Evolutionary conservation across 2,329 filamentous ascomycete genomes (phyloP).

Genomic region (Ceratocystis colombiana): DNA sequence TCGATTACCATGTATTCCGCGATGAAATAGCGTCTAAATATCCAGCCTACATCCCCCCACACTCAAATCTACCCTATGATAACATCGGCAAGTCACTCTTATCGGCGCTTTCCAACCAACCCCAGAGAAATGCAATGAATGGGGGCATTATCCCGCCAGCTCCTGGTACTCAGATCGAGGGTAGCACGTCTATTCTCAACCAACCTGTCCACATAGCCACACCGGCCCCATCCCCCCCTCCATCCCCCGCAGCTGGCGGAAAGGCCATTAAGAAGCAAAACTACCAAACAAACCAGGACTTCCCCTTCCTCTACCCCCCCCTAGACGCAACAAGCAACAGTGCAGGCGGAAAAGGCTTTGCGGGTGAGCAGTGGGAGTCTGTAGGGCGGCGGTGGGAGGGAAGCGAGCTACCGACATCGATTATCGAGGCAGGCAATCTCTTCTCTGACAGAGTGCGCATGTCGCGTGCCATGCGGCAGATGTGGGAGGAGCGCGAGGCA

Average conservation of each 20-base stretch:
- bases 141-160: constrained; percentile 53
- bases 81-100: constrained; percentile 84
- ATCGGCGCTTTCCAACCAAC: constrained; percentile 69
- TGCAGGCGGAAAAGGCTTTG: constrained; percentile 77
- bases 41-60: constrained; percentile 86
- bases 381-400: constrained; percentile 85
- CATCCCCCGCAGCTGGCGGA: constrained; percentile 73
- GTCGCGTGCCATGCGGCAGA: constrained; percentile 78
- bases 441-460: constrained; percentile 86
- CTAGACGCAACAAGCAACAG: constrained; percentile 81
- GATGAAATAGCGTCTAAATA: constrained; percentile 98
- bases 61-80: constrained; percentile 72
- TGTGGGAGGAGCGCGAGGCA: constrained; percentile 87
- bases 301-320: constrained; percentile 94
- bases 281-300: constrained; percentile 98
- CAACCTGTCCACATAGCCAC: constrained; percentile 98
- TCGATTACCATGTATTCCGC: constrained; percentile 93
- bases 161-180: constrained; percentile 45
- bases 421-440: constrained; percentile 84
- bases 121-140: constrained; percentile 49
- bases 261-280: constrained; percentile 98
- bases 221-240: constrained; percentile 87
- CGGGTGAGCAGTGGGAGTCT: constrained; percentile 66
- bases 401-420: constrained; percentile 87
- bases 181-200: constrained; percentile 68